Conservation (phyloP, 371 early-diverging fungal genomes). For the Mucor racemosus region DNA sequence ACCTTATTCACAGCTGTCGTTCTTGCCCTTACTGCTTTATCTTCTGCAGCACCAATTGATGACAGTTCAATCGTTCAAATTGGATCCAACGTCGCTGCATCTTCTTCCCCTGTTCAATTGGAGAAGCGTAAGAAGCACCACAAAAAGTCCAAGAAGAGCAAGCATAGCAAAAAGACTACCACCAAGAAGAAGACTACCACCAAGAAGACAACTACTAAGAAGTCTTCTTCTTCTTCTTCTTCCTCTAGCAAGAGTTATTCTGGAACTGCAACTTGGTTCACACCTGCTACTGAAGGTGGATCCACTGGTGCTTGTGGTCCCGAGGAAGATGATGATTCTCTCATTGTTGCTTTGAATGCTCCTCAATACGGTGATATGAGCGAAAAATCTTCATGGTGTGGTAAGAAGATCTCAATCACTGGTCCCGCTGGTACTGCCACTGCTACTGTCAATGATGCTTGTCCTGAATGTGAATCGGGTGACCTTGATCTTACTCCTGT, state of each 20-base stretch:
- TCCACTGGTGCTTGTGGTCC: slow-evolving; percentile 36
- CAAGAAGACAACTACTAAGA: slow-evolving; percentile 4
- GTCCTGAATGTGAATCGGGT: slow-evolving; percentile 27
- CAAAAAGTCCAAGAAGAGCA: slow-evolving; percentile 8
- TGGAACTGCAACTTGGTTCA: slow-evolving; percentile 37
- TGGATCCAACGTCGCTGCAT: slow-evolving; percentile 2
- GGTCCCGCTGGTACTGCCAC: slow-evolving; percentile 27
- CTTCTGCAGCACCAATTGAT: slow-evolving; percentile 21
- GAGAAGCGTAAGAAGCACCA: slow-evolving; percentile 17
- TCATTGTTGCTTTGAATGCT: slow-evolving; percentile 34
- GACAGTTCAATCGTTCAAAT: background rate
- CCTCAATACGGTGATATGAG: slow-evolving; percentile 35
- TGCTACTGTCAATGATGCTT: slow-evolving; percentile 34
- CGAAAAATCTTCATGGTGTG: slow-evolving; percentile 33
- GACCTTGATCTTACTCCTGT: slow-evolving; percentile 61
- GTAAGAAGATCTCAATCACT: slow-evolving; percentile 30
- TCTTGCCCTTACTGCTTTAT: slow-evolving; percentile 23
- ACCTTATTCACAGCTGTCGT: slow-evolving; percentile 20
- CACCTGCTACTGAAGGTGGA: slow-evolving; percentile 35
- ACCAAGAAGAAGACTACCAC: too few species aligned
- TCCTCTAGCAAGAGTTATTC: slow-evolving; percentile 9
- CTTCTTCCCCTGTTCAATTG: background rate
- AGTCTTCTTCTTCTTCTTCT: background rate
- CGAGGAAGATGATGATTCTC: slow-evolving; percentile 20
- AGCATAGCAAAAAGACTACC: slow-evolving; percentile 8